These are phyloP conservation scores for Cyberlindnera mycetangii DNA, from an alignment of 805 yeast species.

Conservation along the genomic window DNA sequence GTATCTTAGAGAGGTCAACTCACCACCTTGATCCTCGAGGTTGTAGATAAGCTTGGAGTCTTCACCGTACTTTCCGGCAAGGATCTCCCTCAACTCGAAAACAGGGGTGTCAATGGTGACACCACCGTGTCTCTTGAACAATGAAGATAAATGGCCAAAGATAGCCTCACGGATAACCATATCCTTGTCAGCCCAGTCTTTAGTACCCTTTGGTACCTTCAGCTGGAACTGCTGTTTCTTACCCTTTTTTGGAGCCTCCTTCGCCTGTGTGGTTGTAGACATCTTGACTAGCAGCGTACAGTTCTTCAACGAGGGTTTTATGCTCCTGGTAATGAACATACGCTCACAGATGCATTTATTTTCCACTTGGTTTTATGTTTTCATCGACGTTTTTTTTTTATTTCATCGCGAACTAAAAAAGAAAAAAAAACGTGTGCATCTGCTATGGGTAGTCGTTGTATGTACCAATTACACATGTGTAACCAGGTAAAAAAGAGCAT, in stretches of 20 bases:
- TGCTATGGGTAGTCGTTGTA: too few species aligned
- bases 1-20: conserved; percentile 88
- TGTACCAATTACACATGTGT: too few species aligned
- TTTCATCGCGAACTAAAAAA: neutral
- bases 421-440: too few species aligned
- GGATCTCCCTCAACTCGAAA: conserved; percentile 90
- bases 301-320: neutral
- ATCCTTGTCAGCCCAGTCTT: conserved; percentile 98
- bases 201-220: conserved; percentile 96
- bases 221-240: conserved; percentile 59
- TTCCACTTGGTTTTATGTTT: too few species aligned
- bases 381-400: conserved; percentile 1
- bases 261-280: conserved; percentile 2
- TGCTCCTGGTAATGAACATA: conserved; percentile 5
- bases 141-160: conserved; percentile 63
- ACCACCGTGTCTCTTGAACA: conserved; percentile 96
- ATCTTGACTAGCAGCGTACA: neutral
- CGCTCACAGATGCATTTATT: too few species aligned
- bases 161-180: conserved; percentile 92
- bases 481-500: too few species aligned
- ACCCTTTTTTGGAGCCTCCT: neutral
- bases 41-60: conserved; percentile 96
- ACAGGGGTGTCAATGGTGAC: conserved; percentile 98
- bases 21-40: conserved; percentile 98
- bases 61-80: conserved; percentile 97